Base-by-base conservation (phyloP, 176 grass and related monocot species). In the Microstegium vimineum region DNA sequence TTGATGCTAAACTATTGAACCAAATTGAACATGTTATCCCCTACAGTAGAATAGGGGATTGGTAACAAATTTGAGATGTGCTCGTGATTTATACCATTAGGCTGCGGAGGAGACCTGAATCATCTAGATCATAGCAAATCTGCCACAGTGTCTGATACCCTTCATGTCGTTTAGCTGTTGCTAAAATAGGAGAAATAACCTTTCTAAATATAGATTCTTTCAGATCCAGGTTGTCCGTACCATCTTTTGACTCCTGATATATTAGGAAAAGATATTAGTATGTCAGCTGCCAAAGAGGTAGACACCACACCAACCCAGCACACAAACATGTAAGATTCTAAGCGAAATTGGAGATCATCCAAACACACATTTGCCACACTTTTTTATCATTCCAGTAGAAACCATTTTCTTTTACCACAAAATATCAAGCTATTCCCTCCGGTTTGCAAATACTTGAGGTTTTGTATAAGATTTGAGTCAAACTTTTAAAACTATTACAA, bases 121-220 rank as follows among this genome's bases (percentile, higher is more conserved):
- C 96, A 86, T 91, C 88, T 79, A 98, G 91, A 73, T 98, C 96
- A 81, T 95, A 98, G 77, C 93, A 98, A 73, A 98, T 91, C 73
- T 98, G 89, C 96, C 96, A 98, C 79, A 98, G 88, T 40, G 93
- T 95, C 85, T 95, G 89, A 70, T 95, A 93, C 41, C 90, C 93
- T 91, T 94, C 96, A 66, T 98, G 90, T 4, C 89, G 87, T 92
- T 91, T 95, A 51, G 96, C 90, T 85, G 92, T 91, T 43, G 92
- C 83, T 77, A 98, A 86, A 81, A 98, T 89, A 74, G 96, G 75
- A 82, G 89, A 91, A 52, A 75, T 93, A 78, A 93, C 82, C 65
- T 98, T 93, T 88, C 91, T 95, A 89, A 91, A 90, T 88, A 93
- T 93, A 59, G 85, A 93, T 85, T 91, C 90, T 89, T 93, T 98